Base-by-base conservation (phyloP, 305 asterid genomes). In the Rubia peregrina region DNA sequence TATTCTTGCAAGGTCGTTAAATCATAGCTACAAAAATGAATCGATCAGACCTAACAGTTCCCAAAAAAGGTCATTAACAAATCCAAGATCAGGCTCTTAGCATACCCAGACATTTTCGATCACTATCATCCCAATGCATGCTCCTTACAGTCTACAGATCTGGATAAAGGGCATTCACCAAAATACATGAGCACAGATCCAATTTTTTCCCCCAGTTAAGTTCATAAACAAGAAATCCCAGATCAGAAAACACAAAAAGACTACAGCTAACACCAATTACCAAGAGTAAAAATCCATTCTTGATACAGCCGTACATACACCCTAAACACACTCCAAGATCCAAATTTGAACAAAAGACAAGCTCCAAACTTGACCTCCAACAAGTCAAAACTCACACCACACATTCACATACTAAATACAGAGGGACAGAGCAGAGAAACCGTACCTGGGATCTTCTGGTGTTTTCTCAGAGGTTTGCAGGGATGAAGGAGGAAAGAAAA, bases 371-470 rank as follows among this genome's bases (percentile, higher is more conserved):
- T 30, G 33, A 30, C 33, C 33, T 30, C 33, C 56, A 4, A 49
- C 44, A 10, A 51, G 57, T 51, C 65, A n/a, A 61, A 38, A 30
- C 30, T 4, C n/a, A 5, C 36, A 66, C 17, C 13, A 17, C 41
- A 19, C 44, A 56, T 13, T 40, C 40, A 24, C 6, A 13, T 19
- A 57, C 53, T 7, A 40, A 6, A 46, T 62, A 48, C 19, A 51
- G 69, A 43, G 22, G 61, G 61, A 62, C 1, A 42, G n/a, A 68
- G 55, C 75, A 56, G 73, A 76, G 63, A 67, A 56, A 56, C 62
- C 13, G 62, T 56, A 81, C 83, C 85, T 78, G 79, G 63, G 77
- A 48, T 41, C 71, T 38, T 46, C 11, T 56, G 75, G 68, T 66
- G 71, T 61, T 77, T 70, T 71, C 62, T 66, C 65, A 71, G 76